A percentile compares a stretch with the other conserved stretches of the same genome.
phyloP scores from a whole-genome alignment of 1,284 basidiomycete genomes.

The Phellopilus nigrolimitatus region DNA sequence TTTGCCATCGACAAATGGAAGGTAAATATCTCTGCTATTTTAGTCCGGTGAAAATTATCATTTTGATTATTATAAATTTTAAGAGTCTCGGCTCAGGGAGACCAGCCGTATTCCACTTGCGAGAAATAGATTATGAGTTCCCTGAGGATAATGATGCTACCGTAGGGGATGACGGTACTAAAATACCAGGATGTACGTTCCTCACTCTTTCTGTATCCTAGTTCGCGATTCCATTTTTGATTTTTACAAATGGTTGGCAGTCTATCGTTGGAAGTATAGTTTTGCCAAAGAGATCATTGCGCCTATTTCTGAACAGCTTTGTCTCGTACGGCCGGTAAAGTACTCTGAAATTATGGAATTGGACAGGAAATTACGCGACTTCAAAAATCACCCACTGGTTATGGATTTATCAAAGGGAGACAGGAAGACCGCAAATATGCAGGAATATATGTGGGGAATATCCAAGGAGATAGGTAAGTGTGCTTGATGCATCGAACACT shows the following conservation, averaged over 20 bases:
- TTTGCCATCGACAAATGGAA: slow-evolving; percentile 18
- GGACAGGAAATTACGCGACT: slow-evolving; percentile 18
- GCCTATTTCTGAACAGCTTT: slow-evolving; percentile 5
- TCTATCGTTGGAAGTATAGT: slow-evolving; percentile 4
- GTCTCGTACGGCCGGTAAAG: slow-evolving; percentile 10
- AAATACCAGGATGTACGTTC: slow-evolving; percentile 5
- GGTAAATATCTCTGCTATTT: not conserved
- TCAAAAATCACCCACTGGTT: not conserved
- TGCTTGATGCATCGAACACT: not conserved
- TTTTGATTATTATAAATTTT: too few species aligned
- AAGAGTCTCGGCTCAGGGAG: slow-evolving; percentile 10
- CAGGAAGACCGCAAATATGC: not conserved
- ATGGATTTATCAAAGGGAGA: not conserved
- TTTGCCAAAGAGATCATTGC: slow-evolving; percentile 14
- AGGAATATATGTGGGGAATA: not conserved
- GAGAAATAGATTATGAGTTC: slow-evolving; percentile 14
- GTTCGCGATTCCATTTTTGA: not conserved
- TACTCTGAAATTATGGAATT: slow-evolving; percentile 20
- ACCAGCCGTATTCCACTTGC: slow-evolving; percentile 13
- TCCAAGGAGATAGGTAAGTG: slow-evolving; percentile 11
- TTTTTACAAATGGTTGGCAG: not conserved
- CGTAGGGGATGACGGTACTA: slow-evolving; percentile 1
- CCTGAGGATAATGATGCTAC: slow-evolving; percentile 10
- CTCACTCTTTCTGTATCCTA: not conserved
- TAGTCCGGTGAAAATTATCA: not conserved